These are phyloP conservation scores for Wickerhamomyces bovis DNA, from an alignment of 805 yeast genomes.

Conservation along the genomic window DNA sequence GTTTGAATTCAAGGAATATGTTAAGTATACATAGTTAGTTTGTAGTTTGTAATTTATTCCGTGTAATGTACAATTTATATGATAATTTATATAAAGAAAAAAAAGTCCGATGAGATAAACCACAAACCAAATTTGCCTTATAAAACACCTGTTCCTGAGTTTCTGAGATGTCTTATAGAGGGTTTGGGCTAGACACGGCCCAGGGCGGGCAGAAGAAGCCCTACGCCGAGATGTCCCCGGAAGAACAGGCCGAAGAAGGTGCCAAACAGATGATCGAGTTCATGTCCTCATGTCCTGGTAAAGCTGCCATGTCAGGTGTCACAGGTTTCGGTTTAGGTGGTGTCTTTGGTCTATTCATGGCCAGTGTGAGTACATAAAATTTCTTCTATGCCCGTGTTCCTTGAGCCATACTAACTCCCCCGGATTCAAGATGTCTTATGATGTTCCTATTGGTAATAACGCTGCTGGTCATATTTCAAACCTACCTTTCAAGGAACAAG, in stretches of 20 bases:
- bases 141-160: background rate
- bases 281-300: constrained; percentile 94
- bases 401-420: background rate
- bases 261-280: constrained; percentile 76
- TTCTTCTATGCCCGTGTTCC: too few relatives aligned
- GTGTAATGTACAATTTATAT: too few relatives aligned
- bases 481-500: constrained; percentile 86
- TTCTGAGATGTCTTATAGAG: constrained; percentile 32
- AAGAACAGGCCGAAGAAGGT: constrained; percentile 89
- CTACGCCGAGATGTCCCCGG: constrained; percentile 71
- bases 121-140: background rate
- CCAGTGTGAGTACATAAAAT: constrained; percentile 31
- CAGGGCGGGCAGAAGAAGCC: constrained; percentile 42
- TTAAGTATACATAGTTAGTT: too few relatives aligned
- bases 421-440: constrained; percentile 62
- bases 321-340: constrained; percentile 91
- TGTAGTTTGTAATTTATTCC: too few relatives aligned
- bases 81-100: too few relatives aligned
- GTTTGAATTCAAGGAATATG: too few relatives aligned
- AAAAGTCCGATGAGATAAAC: too few relatives aligned
- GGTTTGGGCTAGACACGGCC: constrained; percentile 36
- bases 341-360: constrained; percentile 93
- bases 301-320: constrained; percentile 85
- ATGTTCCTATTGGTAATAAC: constrained; percentile 59
- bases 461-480: constrained; percentile 61